Evolutionary conservation across 305 asterid genomes (phyloP), one percentile per base, ranked within the genome.

Genomic region (Fraxinus xanthoxyloides): DNA sequence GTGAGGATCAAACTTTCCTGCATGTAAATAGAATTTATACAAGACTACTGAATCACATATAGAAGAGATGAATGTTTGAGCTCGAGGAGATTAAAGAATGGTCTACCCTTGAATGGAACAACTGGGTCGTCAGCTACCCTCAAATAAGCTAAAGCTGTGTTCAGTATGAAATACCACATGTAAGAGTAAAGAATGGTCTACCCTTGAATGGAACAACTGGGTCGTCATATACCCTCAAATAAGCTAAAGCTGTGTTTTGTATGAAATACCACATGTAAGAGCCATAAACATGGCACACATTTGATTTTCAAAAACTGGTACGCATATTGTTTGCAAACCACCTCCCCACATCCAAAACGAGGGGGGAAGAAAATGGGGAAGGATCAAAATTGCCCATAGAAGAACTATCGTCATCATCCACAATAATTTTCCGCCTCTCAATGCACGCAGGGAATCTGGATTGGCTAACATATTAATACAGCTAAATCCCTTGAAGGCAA

Each of bases 401-500:
- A n/a, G n/a, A n/a, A n/a, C n/a, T n/a, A n/a, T 40, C 74, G 76
- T 73, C 34, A 2, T 56, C 15, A 36, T 70, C 74, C 67, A 48
- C n/a, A 54, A 76, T n/a, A 43, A 32, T 63, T 65, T 26, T 17
- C 23, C 9, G 9, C 8, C 0, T 17, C 63, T 51, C 24, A n/a
- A n/a, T 51, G 63, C 34, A 59, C 34, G 69, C 30, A 51, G 77
- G 35, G 28, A 79, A 83, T 38, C 35, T 63, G 24, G 67, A 63
- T 76, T 13, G 81, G 74, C 31, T 21, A 35, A 36, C 74, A 79
- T 63, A 67, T 67, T 26, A 28, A 75, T 17, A 84, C 73, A 46
- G 36, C 79, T 65, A 72, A 84, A 8, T 43, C 35, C 80, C 17
- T 76, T 56, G 72, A 67, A 28, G 7, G 84, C 43, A 80, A 75